Percentiles rank a stretch among this genome's conserved stretches.
Evolutionary conservation across 1,139 yeast genomes (phyloP).

Genomic region (Magnusiomyces ingens): DNA sequence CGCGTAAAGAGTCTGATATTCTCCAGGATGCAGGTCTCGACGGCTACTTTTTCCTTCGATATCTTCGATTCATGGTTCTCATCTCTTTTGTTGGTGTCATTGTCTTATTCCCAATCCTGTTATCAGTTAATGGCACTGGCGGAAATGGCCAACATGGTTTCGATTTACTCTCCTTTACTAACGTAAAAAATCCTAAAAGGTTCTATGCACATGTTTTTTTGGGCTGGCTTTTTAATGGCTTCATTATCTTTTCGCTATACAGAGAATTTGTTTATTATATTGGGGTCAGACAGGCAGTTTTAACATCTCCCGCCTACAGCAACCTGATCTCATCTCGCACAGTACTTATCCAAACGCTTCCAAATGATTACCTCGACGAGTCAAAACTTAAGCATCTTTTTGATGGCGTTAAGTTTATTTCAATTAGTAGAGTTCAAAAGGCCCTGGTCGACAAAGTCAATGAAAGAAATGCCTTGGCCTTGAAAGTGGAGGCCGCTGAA

Average conservation of each 20-base stretch:
- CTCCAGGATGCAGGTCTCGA: constrained; percentile 80
- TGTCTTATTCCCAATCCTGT: constrained; percentile 64
- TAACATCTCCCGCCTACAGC: constrained; percentile 76
- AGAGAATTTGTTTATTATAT: constrained; percentile 77
- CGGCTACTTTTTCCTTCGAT: constrained; percentile 82
- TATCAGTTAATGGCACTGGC: constrained; percentile 84
- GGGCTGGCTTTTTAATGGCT: constrained; percentile 73
- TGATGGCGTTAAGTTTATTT: constrained; percentile 66
- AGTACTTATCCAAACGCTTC: constrained; percentile 73
- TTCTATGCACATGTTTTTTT: constrained; percentile 83
- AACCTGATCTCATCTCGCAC: constrained; percentile 68
- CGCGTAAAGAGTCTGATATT: constrained; percentile 57
- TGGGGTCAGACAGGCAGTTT: constrained; percentile 71
- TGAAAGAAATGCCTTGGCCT: constrained; percentile 56
- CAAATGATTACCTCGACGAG: constrained; percentile 56
- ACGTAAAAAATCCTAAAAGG: constrained; percentile 55
- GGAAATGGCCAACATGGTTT: constrained; percentile 52
- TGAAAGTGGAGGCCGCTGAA: constrained; percentile 64
- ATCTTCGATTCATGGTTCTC: constrained; percentile 54
- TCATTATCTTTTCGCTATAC: constrained; percentile 62
- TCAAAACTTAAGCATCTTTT: constrained; percentile 53
- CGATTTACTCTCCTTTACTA: constrained; percentile 72
- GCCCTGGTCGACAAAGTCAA: constrained; percentile 52
- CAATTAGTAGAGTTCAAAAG: constrained; percentile 63
- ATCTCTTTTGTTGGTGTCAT: constrained; percentile 59